Percentiles rank a stretch among this genome's conserved stretches.
These are phyloP conservation scores for Termitomyces sp. DNA, from an alignment of 768 basidiomycete species.

Conservation along the genomic window DNA sequence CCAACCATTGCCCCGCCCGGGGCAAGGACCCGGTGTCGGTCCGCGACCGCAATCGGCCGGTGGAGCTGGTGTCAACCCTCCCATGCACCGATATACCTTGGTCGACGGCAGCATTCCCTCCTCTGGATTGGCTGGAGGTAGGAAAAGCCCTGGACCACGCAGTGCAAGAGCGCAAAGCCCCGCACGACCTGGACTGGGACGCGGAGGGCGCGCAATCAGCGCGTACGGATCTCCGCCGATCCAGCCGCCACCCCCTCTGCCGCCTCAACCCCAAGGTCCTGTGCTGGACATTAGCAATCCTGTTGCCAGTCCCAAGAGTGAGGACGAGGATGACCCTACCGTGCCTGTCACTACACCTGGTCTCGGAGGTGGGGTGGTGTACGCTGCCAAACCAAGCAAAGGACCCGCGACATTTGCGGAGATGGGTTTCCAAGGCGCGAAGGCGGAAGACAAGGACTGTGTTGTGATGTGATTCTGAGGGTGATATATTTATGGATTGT, in stretches of 20 bases:
- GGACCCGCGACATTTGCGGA: constrained; percentile 83
- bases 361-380: constrained; percentile 20
- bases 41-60: constrained; percentile 12
- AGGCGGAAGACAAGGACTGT: constrained; percentile 80
- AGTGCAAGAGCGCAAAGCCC: constrained; percentile 13
- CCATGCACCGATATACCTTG: constrained; percentile 44
- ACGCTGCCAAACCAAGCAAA: constrained; percentile 21
- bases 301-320: background rate
- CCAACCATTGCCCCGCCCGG: constrained; percentile 6
- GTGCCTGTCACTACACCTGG: constrained; percentile 13
- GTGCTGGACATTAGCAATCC: constrained; percentile 4
- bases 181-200: constrained; percentile 8
- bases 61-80: constrained; percentile 20
- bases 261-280: constrained; percentile 3
- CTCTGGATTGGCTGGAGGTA: constrained; percentile 6
- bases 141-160: constrained; percentile 16
- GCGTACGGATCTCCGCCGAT: background rate
- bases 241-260: background rate
- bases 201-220: constrained; percentile 5
- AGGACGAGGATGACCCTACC: background rate
- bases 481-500: background rate
- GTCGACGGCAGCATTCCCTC: constrained; percentile 31
- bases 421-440: constrained; percentile 85
- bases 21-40: constrained; percentile 10
- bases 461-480: constrained; percentile 68